Evolutionary conservation across 1,139 yeast genomes (phyloP), one percentile per base, ranked within the genome.

Genomic region (Sugiyamaella novakii): DNA sequence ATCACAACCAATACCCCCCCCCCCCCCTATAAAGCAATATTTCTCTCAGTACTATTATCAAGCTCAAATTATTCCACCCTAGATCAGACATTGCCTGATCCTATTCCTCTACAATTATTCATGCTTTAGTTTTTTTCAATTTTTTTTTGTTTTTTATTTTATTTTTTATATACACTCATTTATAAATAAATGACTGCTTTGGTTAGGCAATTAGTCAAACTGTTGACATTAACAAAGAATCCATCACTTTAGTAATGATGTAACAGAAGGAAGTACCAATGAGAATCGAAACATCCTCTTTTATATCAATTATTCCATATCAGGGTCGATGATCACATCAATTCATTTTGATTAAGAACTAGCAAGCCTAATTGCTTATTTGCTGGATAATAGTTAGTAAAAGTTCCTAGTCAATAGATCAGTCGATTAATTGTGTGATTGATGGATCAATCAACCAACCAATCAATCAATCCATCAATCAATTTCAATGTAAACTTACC

Each of bases 281-380:
- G 43, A 19, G 21, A 39, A 39, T 17, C n/a, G 34, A 22, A 5
- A 7, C 5, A 5, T 39, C 36, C 18, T 24, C 33, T 38, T 25
- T 25, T 14, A 29, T 12, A 11, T 29, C 28, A 27, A 19, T 29
- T 39, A 29, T 29, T 39, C 43, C 43, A 39, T 19, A 10, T 28
- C 17, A 17, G 34, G 25, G 22, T 34, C 21, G n/a, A 3, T 18
- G 35, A 39, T 39, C n/a, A 28, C 33, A 39, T 19, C 33, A 28
- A 29, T 38, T n/a, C 3, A 12, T 25, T 25, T 42, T 33, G 46
- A 42, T 42, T 51, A 51, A 51, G 54, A 51, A 43, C 54, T 49
- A 51, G 54, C 54, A 51, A 51, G 54, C 52, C 54, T 51, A 51
- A 46, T 51, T 51, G 50, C 51, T 51, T 51, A 51, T 51, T 51